Base-by-base conservation (phyloP, 164 flowering plant genomes). In the Protea cynaroides region DNA sequence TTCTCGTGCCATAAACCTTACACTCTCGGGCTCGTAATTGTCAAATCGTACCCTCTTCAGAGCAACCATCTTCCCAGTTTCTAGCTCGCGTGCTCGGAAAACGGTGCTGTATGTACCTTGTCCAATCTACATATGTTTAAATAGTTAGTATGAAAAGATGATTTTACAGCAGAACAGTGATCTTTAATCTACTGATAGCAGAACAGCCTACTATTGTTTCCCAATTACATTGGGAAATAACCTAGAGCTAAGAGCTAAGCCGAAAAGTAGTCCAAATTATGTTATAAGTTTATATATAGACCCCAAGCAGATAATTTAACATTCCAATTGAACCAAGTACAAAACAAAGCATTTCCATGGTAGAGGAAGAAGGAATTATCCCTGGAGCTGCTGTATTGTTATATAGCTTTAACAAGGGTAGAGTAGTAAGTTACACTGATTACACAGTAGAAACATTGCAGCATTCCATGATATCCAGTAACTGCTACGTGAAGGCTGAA, bases 81-180 rank as follows among this genome's bases (percentile, higher is more conserved):
- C 85, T 25, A 83, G 71, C 62, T 90, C 82, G 38, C 93, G 85
- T 46, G 96, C 96, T 56, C 83, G 81, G 66, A 82, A 93, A 40
- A 93, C 98, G 60, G 84, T 84, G 78, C 98, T 92, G 65, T 92
- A 92, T 57, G 98, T 88, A 34, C 98, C 98, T 84, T 92, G 96
- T 65, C 98, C 98, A 68, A 92, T 83, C 98, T 90, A 62, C 53
- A 54, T 60, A 25, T 23, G n/a, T 29, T 64, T 63, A 59, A 63
- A 12, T 47, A 50, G 59, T 54, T 11, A 65, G 19, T 25, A 12
- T 13, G 38, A 72, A 29, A 61, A n/a, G n/a, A n/a, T n/a, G n/a
- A n/a, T n/a, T n/a, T n/a, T n/a, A n/a, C n/a, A n/a, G n/a, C n/a
- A n/a, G n/a, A n/a, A n/a, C n/a, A n/a, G n/a, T n/a, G n/a, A 40